A percentile compares a stretch with the other conserved stretches of the same genome.
These are phyloP conservation scores for Micractinium sp. DNA, from an alignment of 139 green algal species.

Conservation along the genomic window DNA sequence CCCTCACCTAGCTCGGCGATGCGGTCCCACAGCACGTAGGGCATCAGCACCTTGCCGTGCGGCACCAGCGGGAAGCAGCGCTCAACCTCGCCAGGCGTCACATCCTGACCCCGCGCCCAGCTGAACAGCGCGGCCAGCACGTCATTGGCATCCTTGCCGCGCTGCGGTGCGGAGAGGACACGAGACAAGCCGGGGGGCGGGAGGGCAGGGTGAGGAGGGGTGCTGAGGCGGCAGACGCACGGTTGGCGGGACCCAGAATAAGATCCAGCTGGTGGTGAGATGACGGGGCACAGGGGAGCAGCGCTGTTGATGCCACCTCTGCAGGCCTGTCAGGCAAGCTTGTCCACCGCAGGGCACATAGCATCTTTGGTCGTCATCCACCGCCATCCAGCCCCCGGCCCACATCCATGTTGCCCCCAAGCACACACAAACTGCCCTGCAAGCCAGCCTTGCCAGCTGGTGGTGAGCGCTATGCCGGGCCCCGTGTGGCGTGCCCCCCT, in stretches of 20 bases:
- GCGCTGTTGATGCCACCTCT: too few relatives aligned
- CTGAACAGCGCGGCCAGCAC: conserved; percentile 31
- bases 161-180: neutral
- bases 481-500: too few relatives aligned
- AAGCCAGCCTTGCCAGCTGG: too few relatives aligned
- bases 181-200: neutral
- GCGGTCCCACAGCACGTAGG: conserved; percentile 24
- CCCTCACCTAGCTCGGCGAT: conserved; percentile 21
- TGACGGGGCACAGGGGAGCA: neutral
- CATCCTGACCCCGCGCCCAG: neutral
- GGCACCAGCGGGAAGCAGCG: conserved; percentile 41
- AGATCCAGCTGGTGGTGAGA: neutral
- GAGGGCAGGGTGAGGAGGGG: neutral
- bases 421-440: too few relatives aligned
- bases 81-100: conserved; percentile 5
- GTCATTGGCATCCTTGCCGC: conserved; percentile 29
- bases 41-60: conserved; percentile 31
- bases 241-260: neutral
- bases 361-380: too few relatives aligned
- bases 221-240: neutral
- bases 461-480: too few relatives aligned
- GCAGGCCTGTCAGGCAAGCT: too few relatives aligned
- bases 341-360: too few relatives aligned
- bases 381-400: too few relatives aligned
- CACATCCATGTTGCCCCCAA: too few relatives aligned